Conservation (phyloP, 176 grass and related monocot genomes). For the Metroxylon sagu region DNA sequence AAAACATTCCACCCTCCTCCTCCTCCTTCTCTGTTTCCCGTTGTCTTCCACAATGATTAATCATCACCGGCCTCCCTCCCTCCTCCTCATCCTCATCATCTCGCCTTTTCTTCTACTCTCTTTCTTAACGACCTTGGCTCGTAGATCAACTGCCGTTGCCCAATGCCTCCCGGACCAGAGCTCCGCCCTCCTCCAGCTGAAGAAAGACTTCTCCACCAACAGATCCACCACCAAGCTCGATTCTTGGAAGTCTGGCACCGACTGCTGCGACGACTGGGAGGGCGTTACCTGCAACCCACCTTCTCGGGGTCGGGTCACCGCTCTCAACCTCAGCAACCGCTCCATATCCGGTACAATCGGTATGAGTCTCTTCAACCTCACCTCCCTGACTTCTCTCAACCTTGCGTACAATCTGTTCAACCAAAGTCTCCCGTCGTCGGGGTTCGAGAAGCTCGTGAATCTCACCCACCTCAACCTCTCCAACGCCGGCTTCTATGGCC, state of each 20-base stretch:
- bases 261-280: constrained; percentile 38
- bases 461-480: constrained; percentile 51
- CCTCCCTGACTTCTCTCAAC: constrained; percentile 22
- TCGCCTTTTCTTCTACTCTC: neutral
- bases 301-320: constrained; percentile 11
- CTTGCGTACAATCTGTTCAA: constrained; percentile 33
- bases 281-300: constrained; percentile 20
- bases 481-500: constrained; percentile 24
- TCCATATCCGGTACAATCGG: constrained; percentile 13
- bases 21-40: neutral
- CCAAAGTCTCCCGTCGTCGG: constrained; percentile 17
- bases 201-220: constrained; percentile 15
- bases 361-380: constrained; percentile 28
- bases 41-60: constrained; percentile 7
- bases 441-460: constrained; percentile 31
- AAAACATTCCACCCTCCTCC: neutral
- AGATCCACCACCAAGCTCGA: neutral
- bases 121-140: neutral
- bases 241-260: constrained; percentile 17
- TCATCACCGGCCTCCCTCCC: neutral
- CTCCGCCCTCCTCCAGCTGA: constrained; percentile 24
- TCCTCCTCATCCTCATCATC: neutral
- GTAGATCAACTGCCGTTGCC: neutral
- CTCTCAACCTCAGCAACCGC: constrained; percentile 25
- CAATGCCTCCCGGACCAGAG: constrained; percentile 32